Evolutionary conservation across 2,329 filamentous ascomycete species (phyloP), one percentile per base, ranked within the genome.

Genomic region (Alternaria burnsii): DNA sequence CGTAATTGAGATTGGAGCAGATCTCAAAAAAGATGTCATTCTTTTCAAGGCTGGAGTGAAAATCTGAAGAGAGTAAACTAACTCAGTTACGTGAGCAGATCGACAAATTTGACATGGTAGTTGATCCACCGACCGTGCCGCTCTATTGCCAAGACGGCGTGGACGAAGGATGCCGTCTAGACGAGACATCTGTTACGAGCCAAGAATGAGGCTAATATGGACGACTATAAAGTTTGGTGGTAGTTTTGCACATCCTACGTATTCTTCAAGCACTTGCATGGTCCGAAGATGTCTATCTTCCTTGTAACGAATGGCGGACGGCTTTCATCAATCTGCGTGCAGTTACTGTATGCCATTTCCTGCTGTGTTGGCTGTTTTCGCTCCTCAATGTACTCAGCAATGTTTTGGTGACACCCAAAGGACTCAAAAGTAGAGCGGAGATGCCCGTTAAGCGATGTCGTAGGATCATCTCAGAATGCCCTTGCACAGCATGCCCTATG

Each of bases 161-260:
- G 24, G 24, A 26, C 24, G 24, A 26, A 26, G 24, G 24, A 44
- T 42, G 32, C 57, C 50, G 44, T 58, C 38, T 61, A 61, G 26
- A 61, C 61, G 51, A 61, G 54, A 61, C 42, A 38, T 26, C 18
- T 9, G 26, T 46, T 44, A 38, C 28, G 40, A 30, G 38, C 51
- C 41, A 63, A 55, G 47, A 52, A 44, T 58, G 58, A 63, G 58
- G 50, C 60, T 61, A 58, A 61, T 52, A 41, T 52, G 50, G 41
- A 20, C 26, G 34, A 16, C 36, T 40, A 18, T 36, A 24, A 20
- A 20, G 46, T 38, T 36, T 52, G 36, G 34, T 38, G 22, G 26
- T 50, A 36, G 22, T 36, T 32, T 36, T 38, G 44, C 24, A 38
- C 20, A 50, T 50, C 46, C 20, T 50, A 20, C 46, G 46, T 32